These are phyloP conservation scores for Boletus subcaerulescens DNA, from an alignment of 768 basidiomycete genomes.

Conservation along the genomic window DNA sequence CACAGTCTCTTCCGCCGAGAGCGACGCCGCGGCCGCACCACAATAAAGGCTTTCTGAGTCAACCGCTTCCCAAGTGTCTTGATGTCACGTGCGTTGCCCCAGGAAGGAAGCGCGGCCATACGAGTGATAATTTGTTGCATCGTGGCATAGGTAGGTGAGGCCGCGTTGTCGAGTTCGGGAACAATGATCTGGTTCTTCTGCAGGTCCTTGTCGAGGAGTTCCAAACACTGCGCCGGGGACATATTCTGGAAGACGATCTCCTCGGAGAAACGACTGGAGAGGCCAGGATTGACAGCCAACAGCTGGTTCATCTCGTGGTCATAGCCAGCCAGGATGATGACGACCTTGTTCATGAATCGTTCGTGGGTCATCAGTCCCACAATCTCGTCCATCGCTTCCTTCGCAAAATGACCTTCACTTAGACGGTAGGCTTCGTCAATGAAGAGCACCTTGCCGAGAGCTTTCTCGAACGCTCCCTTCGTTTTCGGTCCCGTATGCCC, in stretches of 20 bases:
- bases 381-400: slow-evolving; percentile 75
- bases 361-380: slow-evolving; percentile 63
- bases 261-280: slow-evolving; percentile 70
- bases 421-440: slow-evolving; percentile 73
- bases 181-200: slow-evolving; percentile 40
- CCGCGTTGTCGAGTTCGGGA: slow-evolving; percentile 29
- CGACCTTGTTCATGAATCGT: slow-evolving; percentile 53
- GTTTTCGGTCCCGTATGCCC: slow-evolving; percentile 75
- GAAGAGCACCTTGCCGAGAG: slow-evolving; percentile 66
- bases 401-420: slow-evolving; percentile 58
- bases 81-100: slow-evolving; percentile 72
- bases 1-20: slow-evolving; percentile 31
- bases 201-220: slow-evolving; percentile 49
- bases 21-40: slow-evolving; percentile 16
- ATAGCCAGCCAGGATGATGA: slow-evolving; percentile 72
- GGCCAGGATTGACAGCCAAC: slow-evolving; percentile 56
- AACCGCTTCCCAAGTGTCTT: slow-evolving; percentile 52
- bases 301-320: slow-evolving; percentile 65
- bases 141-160: slow-evolving; percentile 4
- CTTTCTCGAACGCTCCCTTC: slow-evolving; percentile 56
- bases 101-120: slow-evolving; percentile 49
- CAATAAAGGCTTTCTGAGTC: slow-evolving; percentile 37
- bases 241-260: slow-evolving; percentile 57
- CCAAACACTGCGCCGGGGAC: slow-evolving; percentile 47
- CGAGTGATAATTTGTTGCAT: slow-evolving; percentile 40